A percentile compares a stretch with the other conserved stretches of the same genome.
These are phyloP conservation scores for Porcisia deanei DNA, from an alignment of 208 protist species.

Conservation along the genomic window DNA sequence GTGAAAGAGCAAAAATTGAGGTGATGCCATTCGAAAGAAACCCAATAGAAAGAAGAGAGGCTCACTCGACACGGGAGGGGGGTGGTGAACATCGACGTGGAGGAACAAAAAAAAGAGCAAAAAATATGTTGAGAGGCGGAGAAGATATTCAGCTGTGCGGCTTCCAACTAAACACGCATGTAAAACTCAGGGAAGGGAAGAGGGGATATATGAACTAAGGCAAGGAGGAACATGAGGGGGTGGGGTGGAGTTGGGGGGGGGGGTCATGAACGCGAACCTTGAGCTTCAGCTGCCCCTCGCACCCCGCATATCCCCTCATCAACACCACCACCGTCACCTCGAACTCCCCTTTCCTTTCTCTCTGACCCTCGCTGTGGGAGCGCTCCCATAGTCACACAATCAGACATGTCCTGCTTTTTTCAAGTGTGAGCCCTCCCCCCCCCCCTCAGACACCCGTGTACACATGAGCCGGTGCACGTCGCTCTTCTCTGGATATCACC, in stretches of 20 bases:
- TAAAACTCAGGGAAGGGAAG: neutral
- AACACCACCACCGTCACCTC: neutral
- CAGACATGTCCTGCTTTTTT: neutral
- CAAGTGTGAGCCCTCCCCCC: neutral
- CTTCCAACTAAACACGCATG: too few relatives aligned
- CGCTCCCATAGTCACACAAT: neutral
- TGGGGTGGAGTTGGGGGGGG: neutral
- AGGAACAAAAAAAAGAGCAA: neutral
- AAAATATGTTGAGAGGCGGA: neutral
- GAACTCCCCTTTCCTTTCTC: neutral
- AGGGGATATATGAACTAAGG: neutral
- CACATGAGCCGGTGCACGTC: neutral
- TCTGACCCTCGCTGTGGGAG: neutral
- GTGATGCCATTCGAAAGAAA: neutral
- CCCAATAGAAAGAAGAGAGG: neutral
- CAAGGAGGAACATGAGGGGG: neutral
- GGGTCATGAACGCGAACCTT: neutral
- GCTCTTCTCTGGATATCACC: neutral
- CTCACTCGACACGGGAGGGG: neutral
- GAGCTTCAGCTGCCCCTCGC: neutral
- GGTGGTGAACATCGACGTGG: too few relatives aligned
- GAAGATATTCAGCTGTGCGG: too few relatives aligned
- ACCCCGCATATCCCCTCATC: neutral
- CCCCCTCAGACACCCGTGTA: neutral
- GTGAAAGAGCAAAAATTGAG: too few relatives aligned